A percentile compares a stretch with the other conserved stretches of the same genome.
phyloP scores from a whole-genome alignment of 2,329 filamentous ascomycete genomes.

The Trichophyton mentagrophytes region DNA sequence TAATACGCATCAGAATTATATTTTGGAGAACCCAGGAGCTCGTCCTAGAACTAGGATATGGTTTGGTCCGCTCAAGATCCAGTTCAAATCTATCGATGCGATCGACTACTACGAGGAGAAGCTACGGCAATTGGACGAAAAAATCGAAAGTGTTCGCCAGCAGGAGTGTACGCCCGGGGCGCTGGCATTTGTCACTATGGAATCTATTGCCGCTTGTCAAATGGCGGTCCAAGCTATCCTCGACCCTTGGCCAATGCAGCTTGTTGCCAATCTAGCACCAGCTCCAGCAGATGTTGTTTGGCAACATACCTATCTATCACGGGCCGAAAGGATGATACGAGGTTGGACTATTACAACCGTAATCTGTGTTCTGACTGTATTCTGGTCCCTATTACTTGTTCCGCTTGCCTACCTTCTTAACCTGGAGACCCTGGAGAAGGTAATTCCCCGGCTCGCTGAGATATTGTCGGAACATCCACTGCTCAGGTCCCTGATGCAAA shows the following conservation, averaged over 20 bases:
- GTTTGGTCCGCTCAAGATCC: conserved; percentile 62
- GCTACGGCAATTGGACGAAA: conserved; percentile 63
- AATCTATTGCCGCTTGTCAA: conserved; percentile 80
- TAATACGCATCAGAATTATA: conserved; percentile 40
- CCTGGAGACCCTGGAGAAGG: conserved; percentile 61
- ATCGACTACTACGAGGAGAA: conserved; percentile 91
- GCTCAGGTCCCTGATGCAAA: conserved; percentile 65
- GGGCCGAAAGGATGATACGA: conserved; percentile 58
- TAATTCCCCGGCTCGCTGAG: conserved; percentile 57
- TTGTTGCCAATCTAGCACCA: conserved; percentile 75
- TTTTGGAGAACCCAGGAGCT: conserved; percentile 35
- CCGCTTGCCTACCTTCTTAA: conserved; percentile 68
- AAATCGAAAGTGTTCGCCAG: conserved; percentile 55
- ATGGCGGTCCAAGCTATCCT: conserved; percentile 94
- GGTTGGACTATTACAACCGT: conserved; percentile 74
- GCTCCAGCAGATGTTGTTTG: conserved; percentile 89
- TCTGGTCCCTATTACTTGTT: conserved; percentile 77
- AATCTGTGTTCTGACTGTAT: conserved; percentile 68
- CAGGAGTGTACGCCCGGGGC: conserved; percentile 67
- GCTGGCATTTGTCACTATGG: conserved; percentile 92
- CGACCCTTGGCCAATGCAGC: conserved; percentile 73
- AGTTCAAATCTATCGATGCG: conserved; percentile 65
- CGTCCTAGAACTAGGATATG: conserved; percentile 62
- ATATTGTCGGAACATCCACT: conserved; percentile 56
- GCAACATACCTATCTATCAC: conserved; percentile 78